phyloP scores from a whole-genome alignment of 371 early-diverging fungal genomes.

The Apophysomyces sp. region DNA sequence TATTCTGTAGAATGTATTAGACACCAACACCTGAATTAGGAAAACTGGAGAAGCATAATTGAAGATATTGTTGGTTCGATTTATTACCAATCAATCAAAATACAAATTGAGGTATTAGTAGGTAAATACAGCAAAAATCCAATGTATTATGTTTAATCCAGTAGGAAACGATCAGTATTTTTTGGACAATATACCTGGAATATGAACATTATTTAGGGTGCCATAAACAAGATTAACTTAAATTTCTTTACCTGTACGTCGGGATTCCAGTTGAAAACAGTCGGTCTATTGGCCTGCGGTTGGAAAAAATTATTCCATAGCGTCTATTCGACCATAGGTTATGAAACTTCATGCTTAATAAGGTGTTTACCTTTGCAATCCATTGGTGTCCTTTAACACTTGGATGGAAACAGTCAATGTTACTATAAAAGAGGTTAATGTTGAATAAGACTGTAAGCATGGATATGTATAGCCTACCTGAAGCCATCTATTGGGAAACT shows the following conservation, averaged over 20 bases:
- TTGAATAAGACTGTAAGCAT: too few species aligned
- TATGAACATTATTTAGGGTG: too few species aligned
- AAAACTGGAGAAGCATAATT: too few species aligned
- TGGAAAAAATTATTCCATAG: conserved; percentile 7
- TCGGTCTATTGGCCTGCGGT: background rate
- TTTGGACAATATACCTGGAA: conserved; percentile 5
- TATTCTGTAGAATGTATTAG: too few species aligned
- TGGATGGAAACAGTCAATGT: background rate
- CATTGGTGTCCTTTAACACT: background rate
- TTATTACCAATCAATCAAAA: too few species aligned
- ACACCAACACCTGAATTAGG: too few species aligned
- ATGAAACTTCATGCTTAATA: background rate
- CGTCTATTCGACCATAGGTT: background rate
- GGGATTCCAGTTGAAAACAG: background rate
- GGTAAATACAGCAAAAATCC: background rate
- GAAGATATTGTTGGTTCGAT: too few species aligned
- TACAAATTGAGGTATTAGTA: background rate
- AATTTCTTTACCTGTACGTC: background rate
- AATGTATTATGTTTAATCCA: background rate
- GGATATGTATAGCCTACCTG: conserved; percentile 14
- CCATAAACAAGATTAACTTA: too few species aligned
- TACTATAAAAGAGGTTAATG: background rate
- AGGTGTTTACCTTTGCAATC: background rate
- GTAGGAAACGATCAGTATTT: conserved; percentile 1
- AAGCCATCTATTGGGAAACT: conserved; percentile 25